These are phyloP conservation scores for Syzygium grande DNA, from an alignment of 345 rosid species.

Conservation along the genomic window DNA sequence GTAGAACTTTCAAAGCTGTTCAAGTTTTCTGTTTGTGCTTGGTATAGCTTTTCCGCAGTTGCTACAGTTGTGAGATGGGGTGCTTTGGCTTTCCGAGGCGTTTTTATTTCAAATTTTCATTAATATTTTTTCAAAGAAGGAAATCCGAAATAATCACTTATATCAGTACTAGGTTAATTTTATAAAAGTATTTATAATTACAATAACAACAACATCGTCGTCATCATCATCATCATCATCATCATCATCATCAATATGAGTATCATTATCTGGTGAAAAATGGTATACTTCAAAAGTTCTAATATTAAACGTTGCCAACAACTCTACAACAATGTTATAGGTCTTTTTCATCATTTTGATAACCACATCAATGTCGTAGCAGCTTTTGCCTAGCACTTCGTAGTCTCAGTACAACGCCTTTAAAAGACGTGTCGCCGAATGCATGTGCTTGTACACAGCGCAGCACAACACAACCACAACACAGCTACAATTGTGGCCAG, in stretches of 20 bases:
- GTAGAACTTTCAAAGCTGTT: background rate
- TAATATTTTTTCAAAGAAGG: background rate
- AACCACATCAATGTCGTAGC: background rate
- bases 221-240: background rate
- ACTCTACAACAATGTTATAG: background rate
- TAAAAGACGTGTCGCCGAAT: background rate
- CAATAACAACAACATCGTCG: background rate
- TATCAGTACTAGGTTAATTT: background rate
- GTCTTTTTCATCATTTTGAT: background rate
- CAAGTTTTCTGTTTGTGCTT: background rate
- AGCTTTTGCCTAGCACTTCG: background rate
- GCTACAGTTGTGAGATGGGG: background rate
- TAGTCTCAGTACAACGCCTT: background rate
- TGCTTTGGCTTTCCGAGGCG: background rate
- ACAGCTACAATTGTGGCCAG: background rate
- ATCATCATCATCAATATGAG: background rate
- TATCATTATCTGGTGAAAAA: background rate
- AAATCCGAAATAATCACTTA: background rate
- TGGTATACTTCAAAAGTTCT: background rate
- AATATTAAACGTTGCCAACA: background rate
- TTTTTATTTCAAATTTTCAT: background rate
- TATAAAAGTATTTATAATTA: background rate
- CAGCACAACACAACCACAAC: background rate
- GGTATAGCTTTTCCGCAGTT: background rate
- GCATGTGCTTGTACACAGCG: background rate